These are phyloP conservation scores for Paspalum vaginatum DNA, from an alignment of 176 grass and related monocot genomes.

Conservation along the genomic window DNA sequence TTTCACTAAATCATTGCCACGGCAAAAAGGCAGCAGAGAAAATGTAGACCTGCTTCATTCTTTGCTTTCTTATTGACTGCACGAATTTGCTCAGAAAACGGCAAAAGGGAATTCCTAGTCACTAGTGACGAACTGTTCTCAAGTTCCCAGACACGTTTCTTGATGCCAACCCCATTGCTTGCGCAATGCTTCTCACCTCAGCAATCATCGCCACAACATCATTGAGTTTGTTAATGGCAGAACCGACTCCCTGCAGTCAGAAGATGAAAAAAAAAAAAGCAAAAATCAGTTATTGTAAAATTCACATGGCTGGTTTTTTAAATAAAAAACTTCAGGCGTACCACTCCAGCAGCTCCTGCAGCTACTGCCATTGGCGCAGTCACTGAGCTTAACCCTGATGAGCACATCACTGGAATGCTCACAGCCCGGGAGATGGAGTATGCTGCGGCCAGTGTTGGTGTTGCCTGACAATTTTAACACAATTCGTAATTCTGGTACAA, in stretches of 20 bases:
- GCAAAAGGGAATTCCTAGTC: neutral
- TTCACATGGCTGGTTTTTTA: neutral
- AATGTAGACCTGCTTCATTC: constrained; percentile 5
- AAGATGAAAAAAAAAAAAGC: neutral
- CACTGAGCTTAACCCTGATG: constrained; percentile 88
- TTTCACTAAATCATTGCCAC: neutral
- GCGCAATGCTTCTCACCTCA: constrained; percentile 73
- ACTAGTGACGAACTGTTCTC: constrained; percentile 48
- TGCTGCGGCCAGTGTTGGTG: constrained; percentile 87
- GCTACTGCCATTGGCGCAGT: constrained; percentile 89
- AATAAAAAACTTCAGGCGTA: constrained; percentile 36
- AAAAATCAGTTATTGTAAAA: neutral
- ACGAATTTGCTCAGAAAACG: neutral
- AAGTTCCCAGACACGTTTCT: constrained; percentile 37
- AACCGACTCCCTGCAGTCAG: constrained; percentile 75
- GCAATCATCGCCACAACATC: constrained; percentile 81
- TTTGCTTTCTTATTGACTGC: constrained; percentile 18
- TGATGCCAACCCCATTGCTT: constrained; percentile 52
- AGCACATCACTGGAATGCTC: constrained; percentile 90
- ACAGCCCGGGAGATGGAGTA: constrained; percentile 88
- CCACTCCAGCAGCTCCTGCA: constrained; percentile 88
- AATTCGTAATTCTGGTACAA: neutral
- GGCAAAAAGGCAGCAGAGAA: constrained; percentile 19
- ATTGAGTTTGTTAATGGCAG: constrained; percentile 77
- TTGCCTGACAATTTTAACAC: constrained; percentile 52